Evolutionary conservation across 1,284 basidiomycete species (phyloP), one percentile per base, ranked within the genome.

Genomic region (Cerioporus squamosus): DNA sequence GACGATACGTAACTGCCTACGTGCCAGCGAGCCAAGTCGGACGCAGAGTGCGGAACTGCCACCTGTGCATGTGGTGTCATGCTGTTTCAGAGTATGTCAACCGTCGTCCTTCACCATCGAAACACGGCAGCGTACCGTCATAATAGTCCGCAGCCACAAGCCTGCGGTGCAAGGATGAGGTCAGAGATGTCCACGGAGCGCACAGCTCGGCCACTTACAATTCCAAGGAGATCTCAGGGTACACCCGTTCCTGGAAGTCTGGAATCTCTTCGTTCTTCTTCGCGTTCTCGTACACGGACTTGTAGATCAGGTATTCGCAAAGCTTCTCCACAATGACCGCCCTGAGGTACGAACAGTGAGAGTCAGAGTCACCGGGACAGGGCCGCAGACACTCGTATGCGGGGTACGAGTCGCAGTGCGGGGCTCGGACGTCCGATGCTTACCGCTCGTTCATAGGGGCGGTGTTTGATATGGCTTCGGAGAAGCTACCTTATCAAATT

Each of bases 301-400:
- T 92, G 80, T 91, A 94, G 53, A 83, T 76, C 74, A 95, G 86
- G 69, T 93, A 95, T 71, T 95, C 93, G 40, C 89, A 79, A 31
- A 94, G 78, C 68, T 92, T 94, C 71, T 94, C 91, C 2, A 93
- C 84, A 24, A 94, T 86, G 39, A 88, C 81, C 2, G 84, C 88
- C 29, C 91, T 93, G 66, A 23, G 17, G 14, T 44, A 39, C 39
- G 36, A 42, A 44, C 12, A 23, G 14, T 1, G 33, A 12, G 33
- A 36, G 33, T 36, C 12, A 18, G 9, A n/a, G n/a, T n/a, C n/a
- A n/a, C 29, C n/a, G 38, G n/a, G 52, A 58, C 45, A 53, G 53
- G 38, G 3, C 20, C 45, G 18, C 20, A n/a, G 17, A 33, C 20
- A 48, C 7, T 45, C n/a, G 33, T 36, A 51, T 38, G 33, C 33